Evolutionary conservation across 2,329 filamentous ascomycete genomes (phyloP), one percentile per base, ranked within the genome.

Genomic region (Colletotrichum australisinense): DNA sequence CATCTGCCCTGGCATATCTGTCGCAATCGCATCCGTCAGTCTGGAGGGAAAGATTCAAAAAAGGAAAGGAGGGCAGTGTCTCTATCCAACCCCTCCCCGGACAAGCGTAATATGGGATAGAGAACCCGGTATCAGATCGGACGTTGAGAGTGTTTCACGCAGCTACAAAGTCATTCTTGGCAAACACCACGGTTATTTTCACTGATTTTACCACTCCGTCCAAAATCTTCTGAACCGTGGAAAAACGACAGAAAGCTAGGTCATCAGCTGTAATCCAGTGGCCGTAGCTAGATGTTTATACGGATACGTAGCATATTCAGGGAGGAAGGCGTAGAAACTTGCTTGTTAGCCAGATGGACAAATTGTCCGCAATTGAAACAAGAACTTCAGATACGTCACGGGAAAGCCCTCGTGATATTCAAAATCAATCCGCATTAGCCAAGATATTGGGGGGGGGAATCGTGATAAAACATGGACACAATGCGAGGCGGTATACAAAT

Each of bases 71-170:
- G 46, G 35, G 67, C 16, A 24, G 65, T 62, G 9, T 12, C 53
- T 63, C 53, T 7, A 28, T 35, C 16, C 38, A 42, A 19, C 14
- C 38, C 12, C 22, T 28, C 30, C 19, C 56, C 57, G 19, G 62
- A 57, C 35, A 28, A 62, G 49, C 46, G 60, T 49, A 52, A 52
- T 62, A 60, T 64, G 59, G 60, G 30, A 49, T 60, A 72, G 72
- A 32, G 58, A 74, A 55, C 49, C 56, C 68, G 69, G 58, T 68
- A 26, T 59, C 68, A 72, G 58, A 63, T 74, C 57, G 63, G 69
- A 58, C 42, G 53, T 63, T 69, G 38, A 24, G 64, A 55, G 63
- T 46, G 42, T 74, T 72, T 74, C 72, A 73, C 63, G 63, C 72
- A 35, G 55, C 57, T 49, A 42, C 38, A 42, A 65, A 49, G 55